Conservation (phyloP, 2,329 filamentous ascomycete species). For the Aaosphaeria pasadenensis region DNA sequence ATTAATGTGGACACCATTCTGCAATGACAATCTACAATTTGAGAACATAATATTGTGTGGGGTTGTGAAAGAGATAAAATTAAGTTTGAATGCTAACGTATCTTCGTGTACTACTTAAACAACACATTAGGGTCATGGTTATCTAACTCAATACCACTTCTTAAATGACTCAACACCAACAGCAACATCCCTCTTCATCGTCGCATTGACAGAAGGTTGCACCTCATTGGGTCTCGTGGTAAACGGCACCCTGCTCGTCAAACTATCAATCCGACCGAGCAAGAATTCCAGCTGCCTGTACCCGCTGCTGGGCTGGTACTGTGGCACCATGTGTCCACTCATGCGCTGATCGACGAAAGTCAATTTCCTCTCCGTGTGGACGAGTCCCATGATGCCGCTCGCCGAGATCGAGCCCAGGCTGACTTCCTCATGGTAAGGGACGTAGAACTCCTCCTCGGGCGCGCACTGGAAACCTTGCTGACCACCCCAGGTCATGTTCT, state of each 20-base stretch:
- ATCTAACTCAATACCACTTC: no score
- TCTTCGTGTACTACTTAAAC: no score
- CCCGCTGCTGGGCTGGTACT: slow-evolving; percentile 66
- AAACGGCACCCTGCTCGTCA: slow-evolving; percentile 40
- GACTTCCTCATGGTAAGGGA: slow-evolving; percentile 59
- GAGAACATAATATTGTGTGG: no score
- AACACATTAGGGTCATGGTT: no score
- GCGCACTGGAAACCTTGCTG: slow-evolving; percentile 63
- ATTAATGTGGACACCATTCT: no score
- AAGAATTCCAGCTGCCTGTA: slow-evolving; percentile 74
- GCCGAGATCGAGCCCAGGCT: slow-evolving; percentile 52
- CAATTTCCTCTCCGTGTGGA: slow-evolving; percentile 71
- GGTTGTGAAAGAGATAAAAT: no score
- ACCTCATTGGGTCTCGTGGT: slow-evolving; percentile 13
- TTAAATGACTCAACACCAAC: no score
- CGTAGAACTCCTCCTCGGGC: slow-evolving; percentile 64
- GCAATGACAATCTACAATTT: no score
- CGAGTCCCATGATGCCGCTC: slow-evolving; percentile 66
- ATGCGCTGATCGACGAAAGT: slow-evolving; percentile 66
- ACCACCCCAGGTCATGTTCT: slow-evolving; percentile 80
- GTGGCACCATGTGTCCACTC: slow-evolving; percentile 65
- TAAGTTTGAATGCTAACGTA: no score
- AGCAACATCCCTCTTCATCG: no score
- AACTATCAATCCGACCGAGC: slow-evolving; percentile 63
- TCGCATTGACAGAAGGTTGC: no score